A percentile compares a stretch with the other conserved stretches of the same genome.
These are phyloP conservation scores for Vitis labrusca DNA, from an alignment of 164 flowering plant species.

Conservation along the genomic window DNA sequence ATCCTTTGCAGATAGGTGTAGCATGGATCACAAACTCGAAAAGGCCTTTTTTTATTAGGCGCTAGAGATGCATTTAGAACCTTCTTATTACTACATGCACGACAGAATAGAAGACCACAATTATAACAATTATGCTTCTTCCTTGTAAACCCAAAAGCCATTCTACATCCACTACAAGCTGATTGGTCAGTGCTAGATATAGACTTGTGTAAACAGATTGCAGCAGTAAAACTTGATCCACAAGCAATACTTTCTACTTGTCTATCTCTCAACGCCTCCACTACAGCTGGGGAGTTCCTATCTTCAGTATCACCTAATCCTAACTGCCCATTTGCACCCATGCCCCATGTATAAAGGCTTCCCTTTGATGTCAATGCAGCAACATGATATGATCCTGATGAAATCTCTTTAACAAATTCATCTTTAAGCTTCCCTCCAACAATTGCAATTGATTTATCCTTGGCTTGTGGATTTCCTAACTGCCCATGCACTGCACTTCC, in stretches of 20 bases:
- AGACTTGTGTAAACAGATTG: constrained; percentile 60
- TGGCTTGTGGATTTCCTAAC: constrained; percentile 52
- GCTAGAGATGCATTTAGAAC: constrained; percentile 54
- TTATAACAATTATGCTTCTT: constrained; percentile 71
- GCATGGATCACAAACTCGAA: constrained; percentile 67
- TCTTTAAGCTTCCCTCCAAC: constrained; percentile 60
- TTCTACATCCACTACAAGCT: constrained; percentile 50
- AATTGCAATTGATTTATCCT: constrained; percentile 45
- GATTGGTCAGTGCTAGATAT: constrained; percentile 51
- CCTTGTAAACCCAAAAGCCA: constrained; percentile 57
- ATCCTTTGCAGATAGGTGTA: constrained; percentile 31
- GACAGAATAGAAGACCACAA: constrained; percentile 65
- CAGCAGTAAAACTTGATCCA: constrained; percentile 62
- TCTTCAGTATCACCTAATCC: constrained; percentile 63
- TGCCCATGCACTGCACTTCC: constrained; percentile 68
- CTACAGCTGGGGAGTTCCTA: constrained; percentile 49
- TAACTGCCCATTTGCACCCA: constrained; percentile 59
- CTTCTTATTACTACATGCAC: constrained; percentile 59
- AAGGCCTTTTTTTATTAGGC: constrained; percentile 48
- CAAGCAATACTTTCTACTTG: constrained; percentile 53
- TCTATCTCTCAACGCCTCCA: constrained; percentile 58
- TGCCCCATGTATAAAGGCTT: constrained; percentile 69
- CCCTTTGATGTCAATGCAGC: constrained; percentile 59
- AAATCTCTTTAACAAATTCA: constrained; percentile 52
- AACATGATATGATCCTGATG: constrained; percentile 63